Percentiles rank a stretch among this genome's conserved stretches.
Evolutionary conservation across 768 basidiomycete species (phyloP).

Genomic region (Mycena albidolilacea): DNA sequence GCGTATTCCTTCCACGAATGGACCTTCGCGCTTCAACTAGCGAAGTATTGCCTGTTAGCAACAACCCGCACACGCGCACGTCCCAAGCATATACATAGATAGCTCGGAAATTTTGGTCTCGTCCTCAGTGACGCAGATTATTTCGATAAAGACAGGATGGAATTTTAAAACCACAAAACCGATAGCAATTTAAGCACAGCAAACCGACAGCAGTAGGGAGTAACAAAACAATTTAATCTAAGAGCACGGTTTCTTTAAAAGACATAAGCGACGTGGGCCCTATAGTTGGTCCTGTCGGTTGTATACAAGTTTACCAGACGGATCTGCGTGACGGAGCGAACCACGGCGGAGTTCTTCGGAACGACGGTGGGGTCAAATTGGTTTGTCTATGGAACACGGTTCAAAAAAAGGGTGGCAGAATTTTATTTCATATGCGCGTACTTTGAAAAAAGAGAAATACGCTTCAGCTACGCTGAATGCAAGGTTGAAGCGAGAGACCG

Average conservation of each 20-base stretch:
- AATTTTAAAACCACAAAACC: background rate
- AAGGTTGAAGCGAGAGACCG: conserved; percentile 36
- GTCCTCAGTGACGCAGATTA: background rate
- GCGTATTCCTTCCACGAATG: no score
- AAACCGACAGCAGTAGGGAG: conserved; percentile 23
- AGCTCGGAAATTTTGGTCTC: no score
- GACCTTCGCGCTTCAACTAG: no score
- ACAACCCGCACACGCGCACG: no score
- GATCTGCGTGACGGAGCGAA: conserved; percentile 37
- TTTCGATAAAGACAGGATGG: background rate
- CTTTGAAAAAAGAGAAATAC: conserved; percentile 34
- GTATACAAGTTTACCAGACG: conserved; percentile 37
- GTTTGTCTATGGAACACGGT: background rate
- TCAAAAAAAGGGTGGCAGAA: background rate
- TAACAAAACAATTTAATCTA: conserved; percentile 3
- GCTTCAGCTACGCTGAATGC: conserved; percentile 39
- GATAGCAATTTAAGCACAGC: conserved; percentile 11
- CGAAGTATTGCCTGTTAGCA: no score
- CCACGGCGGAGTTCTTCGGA: background rate
- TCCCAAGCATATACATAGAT: no score
- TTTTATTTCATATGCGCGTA: background rate
- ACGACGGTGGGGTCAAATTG: conserved; percentile 14
- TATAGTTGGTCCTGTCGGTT: conserved; percentile 32
- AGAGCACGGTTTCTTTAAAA: conserved; percentile 28
- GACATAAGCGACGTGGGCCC: conserved; percentile 37